Evolutionary conservation across 768 basidiomycete genomes (phyloP).

Genomic region (Mycena leptocephala): DNA sequence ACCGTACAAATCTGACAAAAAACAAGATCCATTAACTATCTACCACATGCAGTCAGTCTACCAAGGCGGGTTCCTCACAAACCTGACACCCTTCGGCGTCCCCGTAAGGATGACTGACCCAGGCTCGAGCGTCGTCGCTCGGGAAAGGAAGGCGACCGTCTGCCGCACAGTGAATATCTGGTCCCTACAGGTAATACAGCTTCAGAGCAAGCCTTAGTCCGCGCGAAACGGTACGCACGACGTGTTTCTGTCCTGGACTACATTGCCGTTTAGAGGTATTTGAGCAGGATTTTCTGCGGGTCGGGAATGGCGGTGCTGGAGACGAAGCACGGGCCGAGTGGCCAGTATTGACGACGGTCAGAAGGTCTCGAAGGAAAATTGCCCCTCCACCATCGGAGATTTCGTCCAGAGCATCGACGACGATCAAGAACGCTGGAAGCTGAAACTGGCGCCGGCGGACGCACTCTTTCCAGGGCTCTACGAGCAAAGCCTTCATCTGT

Average conservation of each 20-base stretch:
- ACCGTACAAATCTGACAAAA: too few species aligned
- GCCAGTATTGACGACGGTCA: too few species aligned
- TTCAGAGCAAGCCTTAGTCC: too few species aligned
- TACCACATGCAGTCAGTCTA: too few species aligned
- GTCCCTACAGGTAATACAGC: constrained; percentile 60
- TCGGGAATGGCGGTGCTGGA: constrained; percentile 75
- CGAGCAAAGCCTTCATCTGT: constrained; percentile 38
- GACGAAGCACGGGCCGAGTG: constrained; percentile 89
- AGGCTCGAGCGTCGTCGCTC: constrained; percentile 87
- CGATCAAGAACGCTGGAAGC: constrained; percentile 33
- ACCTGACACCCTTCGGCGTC: constrained; percentile 89
- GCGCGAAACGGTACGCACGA: constrained; percentile 65
- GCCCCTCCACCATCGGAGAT: constrained; percentile 33
- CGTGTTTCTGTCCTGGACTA: constrained; percentile 86
- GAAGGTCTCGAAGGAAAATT: constrained; percentile 31
- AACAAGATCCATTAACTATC: too few species aligned
- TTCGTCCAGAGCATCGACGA: constrained; percentile 46
- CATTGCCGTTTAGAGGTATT: constrained; percentile 77
- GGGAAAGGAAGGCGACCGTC: constrained; percentile 86
- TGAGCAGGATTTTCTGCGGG: constrained; percentile 76
- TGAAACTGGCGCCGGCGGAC: background rate
- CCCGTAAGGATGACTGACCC: constrained; percentile 90
- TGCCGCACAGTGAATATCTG: constrained; percentile 88
- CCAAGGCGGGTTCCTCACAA: constrained; percentile 81
- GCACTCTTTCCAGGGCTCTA: constrained; percentile 38